Evolutionary conservation across 2,329 filamentous ascomycete species (phyloP), one percentile per base, ranked within the genome.

Genomic region (Penicillium decumbens): DNA sequence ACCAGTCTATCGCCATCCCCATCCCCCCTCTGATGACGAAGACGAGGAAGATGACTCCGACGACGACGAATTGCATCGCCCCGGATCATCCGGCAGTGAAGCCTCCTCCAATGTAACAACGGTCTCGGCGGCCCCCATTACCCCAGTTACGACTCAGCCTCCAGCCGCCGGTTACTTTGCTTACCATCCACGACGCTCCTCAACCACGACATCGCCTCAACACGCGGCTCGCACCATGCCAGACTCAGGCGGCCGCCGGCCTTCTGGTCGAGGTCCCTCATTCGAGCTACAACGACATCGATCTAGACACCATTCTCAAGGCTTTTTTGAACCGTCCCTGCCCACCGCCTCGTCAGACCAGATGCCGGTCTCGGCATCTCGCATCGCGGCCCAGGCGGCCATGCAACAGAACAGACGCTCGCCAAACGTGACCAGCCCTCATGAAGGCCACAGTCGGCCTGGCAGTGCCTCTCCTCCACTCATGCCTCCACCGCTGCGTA

Each of bases 261-360:
- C 64, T 15, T 70, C 71, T n/a, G 65, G 69, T 29, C 66, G 72
- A 24, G 64, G 60, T 28, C 65, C 64, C 32, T 66, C 67, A 5
- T 54, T 59, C 32, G 69, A 75, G 43, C 49, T 71, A 29, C 66
- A 65, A 40, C 64, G 67, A 55, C 73, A 76, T 56, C 70, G 74
- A 38, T 66, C 72, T 28, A 68, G 75, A 54, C 74, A 77, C 56
- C 80, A 83, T 62, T 84, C 81, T 3, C 82, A 85, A 65, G 83
- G 83, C 47, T 85, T 84, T 69, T 85, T 85, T 61, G 83, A 86
- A 65, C 82, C 83, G 13, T 80, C 78, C 28, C 69, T 85, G 47
- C 80, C 82, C 35, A 77, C 76, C n/a, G 72, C 76, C 5, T 75
- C 75, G 35, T 67, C 72, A 50, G 67, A 76, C 9, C 27, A 28